These are phyloP conservation scores for Ilyonectria robusta DNA, from an alignment of 2,329 filamentous ascomycete species.

Conservation along the genomic window DNA sequence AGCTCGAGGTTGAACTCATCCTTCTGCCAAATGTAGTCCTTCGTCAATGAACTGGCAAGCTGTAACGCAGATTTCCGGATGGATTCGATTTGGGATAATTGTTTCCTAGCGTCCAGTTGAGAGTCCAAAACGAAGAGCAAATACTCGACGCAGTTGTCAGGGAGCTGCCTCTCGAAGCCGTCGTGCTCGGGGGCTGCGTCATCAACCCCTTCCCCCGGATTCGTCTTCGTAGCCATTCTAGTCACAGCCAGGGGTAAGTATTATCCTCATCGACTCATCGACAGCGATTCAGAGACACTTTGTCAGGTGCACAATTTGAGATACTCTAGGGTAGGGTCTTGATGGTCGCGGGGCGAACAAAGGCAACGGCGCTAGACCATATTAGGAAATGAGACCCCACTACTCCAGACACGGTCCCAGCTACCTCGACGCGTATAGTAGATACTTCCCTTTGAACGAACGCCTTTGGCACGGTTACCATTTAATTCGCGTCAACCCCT, in stretches of 20 bases:
- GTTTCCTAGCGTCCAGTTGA: conserved; percentile 66
- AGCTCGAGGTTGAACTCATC: conserved; percentile 82
- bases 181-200: background rate
- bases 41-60: conserved; percentile 75
- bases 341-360: conserved; percentile 1
- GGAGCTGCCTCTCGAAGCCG: conserved; percentile 58
- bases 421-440: conserved; percentile 44
- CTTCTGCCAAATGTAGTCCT: conserved; percentile 95
- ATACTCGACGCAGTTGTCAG: conserved; percentile 91
- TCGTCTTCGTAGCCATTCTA: conserved; percentile 8
- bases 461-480: background rate
- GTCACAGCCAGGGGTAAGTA: background rate
- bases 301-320: conserved; percentile 2
- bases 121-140: conserved; percentile 79
- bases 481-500: background rate
- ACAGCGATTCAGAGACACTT: background rate
- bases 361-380: conserved; percentile 29
- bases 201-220: conserved; percentile 8
- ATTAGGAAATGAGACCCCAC: conserved; percentile 20
- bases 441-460: conserved; percentile 11
- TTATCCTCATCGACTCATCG: background rate
- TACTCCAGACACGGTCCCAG: conserved; percentile 33
- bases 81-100: conserved; percentile 76
- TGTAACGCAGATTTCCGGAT: conserved; percentile 78
- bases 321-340: conserved; percentile 13